Evolutionary conservation across 805 yeast genomes (phyloP).

Genomic region (Komagataella pastoris): DNA sequence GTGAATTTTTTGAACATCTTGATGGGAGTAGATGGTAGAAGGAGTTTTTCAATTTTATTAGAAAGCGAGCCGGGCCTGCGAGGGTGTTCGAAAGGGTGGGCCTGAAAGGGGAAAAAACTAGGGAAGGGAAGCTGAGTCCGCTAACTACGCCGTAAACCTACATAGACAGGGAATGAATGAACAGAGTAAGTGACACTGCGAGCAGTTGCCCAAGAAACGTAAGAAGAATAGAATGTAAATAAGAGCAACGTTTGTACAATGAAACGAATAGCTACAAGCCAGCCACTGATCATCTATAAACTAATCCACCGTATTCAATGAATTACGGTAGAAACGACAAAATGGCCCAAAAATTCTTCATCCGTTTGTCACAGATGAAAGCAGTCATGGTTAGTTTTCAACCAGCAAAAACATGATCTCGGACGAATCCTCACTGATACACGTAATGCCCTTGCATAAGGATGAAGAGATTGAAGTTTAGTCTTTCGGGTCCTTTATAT

Average conservation of each 20-base stretch:
- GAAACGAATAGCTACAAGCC: not conserved
- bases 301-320: not conserved
- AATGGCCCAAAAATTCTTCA: slow-evolving; percentile 69
- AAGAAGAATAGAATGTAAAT: no score
- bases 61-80: not conserved
- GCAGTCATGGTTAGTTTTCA: slow-evolving; percentile 97
- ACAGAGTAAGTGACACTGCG: no score
- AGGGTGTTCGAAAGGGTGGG: no score
- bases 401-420: slow-evolving; percentile 99
- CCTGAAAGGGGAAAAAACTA: no score
- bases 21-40: not conserved
- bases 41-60: slow-evolving; percentile 1
- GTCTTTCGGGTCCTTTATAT: not conserved
- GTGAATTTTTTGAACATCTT: slow-evolving; percentile 37
- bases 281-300: not conserved
- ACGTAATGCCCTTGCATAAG: slow-evolving; percentile 99
- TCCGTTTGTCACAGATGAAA: slow-evolving; percentile 40
- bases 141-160: no score
- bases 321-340: not conserved
- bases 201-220: no score
- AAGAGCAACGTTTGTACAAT: no score
- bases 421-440: slow-evolving; percentile 99
- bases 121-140: no score
- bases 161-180: no score
- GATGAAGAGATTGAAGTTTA: slow-evolving; percentile 35